These are phyloP conservation scores for Stramenopiles sp. DNA, from an alignment of 352 stramenopile species.

Conservation along the genomic window DNA sequence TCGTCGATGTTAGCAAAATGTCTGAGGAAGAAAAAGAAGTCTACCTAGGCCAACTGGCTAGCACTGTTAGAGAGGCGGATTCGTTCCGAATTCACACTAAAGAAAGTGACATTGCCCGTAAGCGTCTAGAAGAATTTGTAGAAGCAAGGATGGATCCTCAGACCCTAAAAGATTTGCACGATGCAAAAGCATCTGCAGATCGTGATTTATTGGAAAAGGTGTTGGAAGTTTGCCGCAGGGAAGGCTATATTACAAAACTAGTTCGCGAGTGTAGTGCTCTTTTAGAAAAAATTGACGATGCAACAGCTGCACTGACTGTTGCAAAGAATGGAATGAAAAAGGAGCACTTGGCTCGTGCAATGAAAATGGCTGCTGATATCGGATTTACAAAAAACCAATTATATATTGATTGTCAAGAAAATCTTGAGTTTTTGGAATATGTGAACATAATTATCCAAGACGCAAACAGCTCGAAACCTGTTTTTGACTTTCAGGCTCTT, in stretches of 20 bases:
- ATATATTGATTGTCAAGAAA: not conserved
- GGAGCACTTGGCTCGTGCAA: not conserved
- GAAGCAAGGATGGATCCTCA: not conserved
- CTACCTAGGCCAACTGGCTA: not conserved
- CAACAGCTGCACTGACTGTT: not conserved
- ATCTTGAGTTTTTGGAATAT: not conserved
- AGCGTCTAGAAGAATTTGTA: not conserved
- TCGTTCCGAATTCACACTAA: not conserved
- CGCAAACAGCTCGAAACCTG: not conserved
- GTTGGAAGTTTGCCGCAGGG: not conserved
- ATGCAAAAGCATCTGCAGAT: not conserved
- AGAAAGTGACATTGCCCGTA: not conserved
- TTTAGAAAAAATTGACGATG: not conserved
- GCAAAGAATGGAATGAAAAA: not conserved
- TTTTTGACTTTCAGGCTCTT: not conserved
- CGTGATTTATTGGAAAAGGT: not conserved
- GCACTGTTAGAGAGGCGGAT: not conserved
- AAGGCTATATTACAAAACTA: not conserved
- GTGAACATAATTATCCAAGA: not conserved
- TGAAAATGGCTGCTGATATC: not conserved
- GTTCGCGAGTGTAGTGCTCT: not conserved
- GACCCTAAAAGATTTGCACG: not conserved
- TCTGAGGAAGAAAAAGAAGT: not conserved
- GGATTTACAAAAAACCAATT: not conserved
- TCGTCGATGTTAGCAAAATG: not conserved